Conservation (phyloP, 345 rosid genomes). For the Noccaea caerulescens region DNA sequence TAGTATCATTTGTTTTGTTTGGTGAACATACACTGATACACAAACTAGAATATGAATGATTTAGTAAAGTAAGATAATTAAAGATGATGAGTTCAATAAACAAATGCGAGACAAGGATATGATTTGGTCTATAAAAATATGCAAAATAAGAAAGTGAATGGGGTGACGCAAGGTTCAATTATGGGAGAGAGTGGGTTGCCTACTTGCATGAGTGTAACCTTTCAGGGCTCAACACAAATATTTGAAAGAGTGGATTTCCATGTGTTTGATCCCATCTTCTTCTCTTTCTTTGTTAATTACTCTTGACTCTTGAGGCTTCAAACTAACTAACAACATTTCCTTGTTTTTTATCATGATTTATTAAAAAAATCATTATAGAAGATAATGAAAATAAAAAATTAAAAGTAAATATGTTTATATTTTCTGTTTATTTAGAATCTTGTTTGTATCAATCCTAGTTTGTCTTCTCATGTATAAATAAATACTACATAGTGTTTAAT, state of each 20-base stretch:
- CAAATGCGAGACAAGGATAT: conserved; percentile 27
- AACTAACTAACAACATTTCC: conserved; percentile 17
- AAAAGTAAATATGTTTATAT: too few relatives aligned
- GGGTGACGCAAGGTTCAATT: conserved; percentile 40
- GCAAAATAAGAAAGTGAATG: conserved; percentile 36
- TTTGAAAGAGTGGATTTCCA: conserved; percentile 36
- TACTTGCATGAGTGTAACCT: conserved; percentile 36
- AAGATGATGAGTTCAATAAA: conserved; percentile 3
- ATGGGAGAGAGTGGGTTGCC: conserved; percentile 35
- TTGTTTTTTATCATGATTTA: not conserved
- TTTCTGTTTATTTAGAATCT: not conserved
- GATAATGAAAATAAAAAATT: not conserved
- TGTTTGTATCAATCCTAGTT: not conserved
- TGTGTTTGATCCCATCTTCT: conserved; percentile 35
- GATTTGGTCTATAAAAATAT: conserved; percentile 30
- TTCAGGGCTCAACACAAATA: conserved; percentile 26
- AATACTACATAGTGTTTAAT: too few relatives aligned
- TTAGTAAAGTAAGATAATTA: conserved; percentile 24
- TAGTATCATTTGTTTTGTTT: not conserved
- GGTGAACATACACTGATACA: conserved; percentile 1
- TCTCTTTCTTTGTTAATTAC: conserved; percentile 10
- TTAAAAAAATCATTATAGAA: not conserved
- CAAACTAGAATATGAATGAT: not conserved
- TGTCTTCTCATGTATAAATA: not conserved
- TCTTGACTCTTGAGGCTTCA: conserved; percentile 19